Base-by-base conservation (phyloP, 371 early-diverging fungal species). In the Mortierella sp. region DNA sequence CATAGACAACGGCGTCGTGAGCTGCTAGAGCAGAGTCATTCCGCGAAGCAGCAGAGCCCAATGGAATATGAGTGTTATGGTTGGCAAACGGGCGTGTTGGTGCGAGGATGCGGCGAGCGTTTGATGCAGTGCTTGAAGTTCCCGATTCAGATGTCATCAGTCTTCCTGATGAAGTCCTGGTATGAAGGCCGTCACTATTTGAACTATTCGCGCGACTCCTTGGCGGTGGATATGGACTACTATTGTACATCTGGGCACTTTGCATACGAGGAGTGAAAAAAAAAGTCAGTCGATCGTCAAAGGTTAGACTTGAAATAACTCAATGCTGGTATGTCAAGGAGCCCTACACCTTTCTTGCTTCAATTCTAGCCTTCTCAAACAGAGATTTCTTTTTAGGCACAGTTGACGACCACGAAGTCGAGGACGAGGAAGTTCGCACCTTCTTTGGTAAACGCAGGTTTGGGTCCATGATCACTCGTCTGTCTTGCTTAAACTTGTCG, bases 181-280 rank as follows among this genome's bases (percentile, higher is more conserved):
- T 14, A 55, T 30, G 55, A 55, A 24, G 1, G 9, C 55, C 16
- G 3, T 12, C 30, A 30, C 22, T 54, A 54, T 16, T 61, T 16
- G 59, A 45, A 58, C 51, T 61, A 54, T 20, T 30, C 10, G 55
- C 24, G 54, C 65, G 61, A 26, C 35, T 72, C 54, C 64, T 37
- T 3, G 67, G 68, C 5, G 69, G 67, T 28, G 73, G 76, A 54
- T 72, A 81, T 63, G 76, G 83, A 37, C 26, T 66, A 35, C 54
- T 81, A 4, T 57, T 65, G 62, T 73, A 81, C 77, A 81, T 81
- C 63, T 81, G 83, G 2, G 77, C 64, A 10, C 83, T 81, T 62
- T 59, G n/a, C 14, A 55, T 10, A 55, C 24, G 18, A 5, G 22
- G 62, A 16, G 30, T 26, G 12, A 28, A 12, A 24, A 26, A 59